phyloP scores from a whole-genome alignment of 306 rosid genomes.

The Begonia loranthoides region DNA sequence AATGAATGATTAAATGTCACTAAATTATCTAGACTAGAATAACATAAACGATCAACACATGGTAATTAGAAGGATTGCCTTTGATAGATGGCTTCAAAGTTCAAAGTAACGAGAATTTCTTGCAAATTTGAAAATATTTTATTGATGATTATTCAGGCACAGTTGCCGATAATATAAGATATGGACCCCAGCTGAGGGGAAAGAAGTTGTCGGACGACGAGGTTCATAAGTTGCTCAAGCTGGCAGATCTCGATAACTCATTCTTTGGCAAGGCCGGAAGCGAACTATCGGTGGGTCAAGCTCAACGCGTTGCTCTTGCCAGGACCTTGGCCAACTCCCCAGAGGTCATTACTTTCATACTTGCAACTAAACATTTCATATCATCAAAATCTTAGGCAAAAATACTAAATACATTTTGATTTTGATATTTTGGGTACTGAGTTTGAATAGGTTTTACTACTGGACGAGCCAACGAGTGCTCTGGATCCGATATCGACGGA shows the following conservation, averaged over 20 bases:
- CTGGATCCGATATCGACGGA: conserved; percentile 88
- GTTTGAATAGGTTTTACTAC: conserved; percentile 49
- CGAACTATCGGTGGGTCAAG: conserved; percentile 89
- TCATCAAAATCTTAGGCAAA: too few relatives aligned
- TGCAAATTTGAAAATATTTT: too few relatives aligned
- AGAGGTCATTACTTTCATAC: conserved; percentile 30
- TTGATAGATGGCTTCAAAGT: too few relatives aligned
- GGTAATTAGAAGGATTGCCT: too few relatives aligned
- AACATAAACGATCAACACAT: too few relatives aligned
- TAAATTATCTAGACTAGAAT: too few relatives aligned
- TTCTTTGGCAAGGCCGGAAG: conserved; percentile 40
- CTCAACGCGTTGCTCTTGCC: conserved; percentile 93
- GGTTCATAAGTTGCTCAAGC: conserved; percentile 47
- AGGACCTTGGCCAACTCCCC: conserved; percentile 83
- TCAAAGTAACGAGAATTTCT: too few relatives aligned
- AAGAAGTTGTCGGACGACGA: conserved; percentile 45
- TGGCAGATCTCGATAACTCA: conserved; percentile 71
- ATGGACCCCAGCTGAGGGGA: conserved; percentile 71
- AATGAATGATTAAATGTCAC: too few relatives aligned
- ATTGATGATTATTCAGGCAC: conserved; percentile 35
- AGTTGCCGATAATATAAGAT: conserved; percentile 68
- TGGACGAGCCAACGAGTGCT: conserved; percentile 94
- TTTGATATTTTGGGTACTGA: neutral
- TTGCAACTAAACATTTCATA: neutral
- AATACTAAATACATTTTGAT: neutral